Percentiles rank a stretch among this genome's conserved stretches.
Conservation (phyloP, 2,329 filamentous ascomycete species). For the Neonectria punicea region DNA sequence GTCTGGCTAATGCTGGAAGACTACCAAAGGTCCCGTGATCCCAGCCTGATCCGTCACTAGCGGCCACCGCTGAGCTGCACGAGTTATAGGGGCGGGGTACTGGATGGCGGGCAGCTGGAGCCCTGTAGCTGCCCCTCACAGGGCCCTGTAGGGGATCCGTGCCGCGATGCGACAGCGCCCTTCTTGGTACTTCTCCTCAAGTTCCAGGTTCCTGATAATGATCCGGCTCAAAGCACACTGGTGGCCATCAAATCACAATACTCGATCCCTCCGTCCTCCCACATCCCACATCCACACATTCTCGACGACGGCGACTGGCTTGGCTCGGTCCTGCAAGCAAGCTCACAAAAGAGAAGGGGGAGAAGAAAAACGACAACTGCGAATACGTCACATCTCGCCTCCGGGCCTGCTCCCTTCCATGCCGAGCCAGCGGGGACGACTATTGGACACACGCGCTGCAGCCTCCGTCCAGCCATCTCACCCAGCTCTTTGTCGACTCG, state of each 20-base stretch:
- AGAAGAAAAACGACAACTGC: not conserved
- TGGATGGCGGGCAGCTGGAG: not conserved
- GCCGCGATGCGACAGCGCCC: not conserved
- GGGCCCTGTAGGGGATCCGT: not conserved
- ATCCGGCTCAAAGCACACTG: not conserved
- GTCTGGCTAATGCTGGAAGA: not conserved
- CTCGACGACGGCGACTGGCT: not conserved
- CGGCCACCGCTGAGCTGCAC: not conserved
- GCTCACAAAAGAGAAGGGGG: not conserved
- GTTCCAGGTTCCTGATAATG: no score
- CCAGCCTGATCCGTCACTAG: not conserved
- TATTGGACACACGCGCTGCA: constrained; percentile 11
- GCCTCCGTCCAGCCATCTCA: constrained; percentile 3
- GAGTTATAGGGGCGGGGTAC: not conserved
- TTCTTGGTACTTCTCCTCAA: not conserved
- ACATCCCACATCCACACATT: constrained; percentile 21
- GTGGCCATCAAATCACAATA: constrained; percentile 12
- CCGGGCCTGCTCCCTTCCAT: not conserved
- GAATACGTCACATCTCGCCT: not conserved
- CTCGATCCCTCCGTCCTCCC: constrained; percentile 12
- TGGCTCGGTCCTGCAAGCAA: constrained; percentile 1
- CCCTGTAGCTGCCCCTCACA: not conserved
- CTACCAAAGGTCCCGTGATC: not conserved
- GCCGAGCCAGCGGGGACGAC: not conserved
- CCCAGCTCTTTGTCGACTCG: constrained; percentile 2